Evolutionary conservation across 345 rosid species (phyloP).

Genomic region (Eucalyptus decipiens): DNA sequence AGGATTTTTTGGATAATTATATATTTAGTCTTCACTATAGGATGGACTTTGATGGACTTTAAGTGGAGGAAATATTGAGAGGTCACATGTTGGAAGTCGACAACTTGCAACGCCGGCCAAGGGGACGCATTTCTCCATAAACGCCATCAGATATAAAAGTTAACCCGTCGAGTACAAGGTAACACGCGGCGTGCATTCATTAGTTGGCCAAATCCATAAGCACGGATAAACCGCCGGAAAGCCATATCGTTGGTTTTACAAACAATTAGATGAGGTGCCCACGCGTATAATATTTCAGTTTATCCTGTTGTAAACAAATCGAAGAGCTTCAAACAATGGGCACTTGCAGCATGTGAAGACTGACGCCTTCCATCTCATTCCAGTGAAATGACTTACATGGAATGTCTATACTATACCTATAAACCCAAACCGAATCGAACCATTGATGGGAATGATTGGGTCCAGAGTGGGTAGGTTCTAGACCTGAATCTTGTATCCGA

Average conservation of each 20-base stretch:
- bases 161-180: background rate
- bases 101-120: background rate
- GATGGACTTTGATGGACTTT: too few species aligned
- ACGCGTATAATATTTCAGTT: background rate
- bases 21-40: rapidly evolving
- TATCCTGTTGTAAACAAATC: background rate
- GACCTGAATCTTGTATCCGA: rapidly evolving
- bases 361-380: background rate
- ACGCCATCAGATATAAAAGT: background rate
- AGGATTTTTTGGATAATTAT: too few species aligned
- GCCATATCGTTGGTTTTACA: background rate
- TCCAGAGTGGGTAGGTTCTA: too few species aligned
- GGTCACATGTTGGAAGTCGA: too few species aligned
- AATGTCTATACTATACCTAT: background rate
- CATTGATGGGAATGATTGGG: background rate
- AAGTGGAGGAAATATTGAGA: too few species aligned
- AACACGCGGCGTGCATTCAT: background rate
- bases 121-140: background rate
- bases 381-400: too few species aligned
- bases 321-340: background rate
- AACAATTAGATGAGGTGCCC: background rate
- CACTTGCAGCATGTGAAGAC: background rate
- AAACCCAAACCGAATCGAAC: background rate
- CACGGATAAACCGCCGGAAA: background rate
- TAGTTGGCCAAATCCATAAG: background rate